Evolutionary conservation across 2,329 filamentous ascomycete genomes (phyloP).

Genomic region (Claviceps fusiformis): DNA sequence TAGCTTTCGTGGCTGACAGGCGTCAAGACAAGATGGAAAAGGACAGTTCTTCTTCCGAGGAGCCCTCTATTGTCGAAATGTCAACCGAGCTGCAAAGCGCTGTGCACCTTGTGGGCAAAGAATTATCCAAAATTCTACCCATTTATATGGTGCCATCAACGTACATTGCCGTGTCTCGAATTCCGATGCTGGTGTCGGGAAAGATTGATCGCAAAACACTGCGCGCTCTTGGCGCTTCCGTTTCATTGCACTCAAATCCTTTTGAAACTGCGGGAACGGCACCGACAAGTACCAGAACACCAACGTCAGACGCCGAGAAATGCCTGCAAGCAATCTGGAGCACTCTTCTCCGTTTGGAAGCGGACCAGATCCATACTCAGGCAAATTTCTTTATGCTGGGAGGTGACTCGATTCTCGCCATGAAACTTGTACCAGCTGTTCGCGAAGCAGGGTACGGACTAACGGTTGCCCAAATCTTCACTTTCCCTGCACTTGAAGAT

Average conservation of each 20-base stretch:
- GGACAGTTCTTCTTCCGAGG: not conserved
- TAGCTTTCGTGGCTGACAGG: constrained; percentile 1
- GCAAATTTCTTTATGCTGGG: constrained; percentile 3
- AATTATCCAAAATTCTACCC: not conserved
- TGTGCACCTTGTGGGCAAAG: not conserved
- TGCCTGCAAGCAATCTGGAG: not conserved
- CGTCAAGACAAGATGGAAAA: not conserved
- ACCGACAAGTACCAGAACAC: not conserved
- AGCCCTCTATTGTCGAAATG: not conserved
- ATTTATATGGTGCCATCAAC: constrained; percentile 1
- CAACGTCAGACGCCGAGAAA: not conserved
- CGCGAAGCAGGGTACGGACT: not conserved
- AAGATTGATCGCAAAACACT: not conserved
- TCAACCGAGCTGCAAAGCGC: not conserved
- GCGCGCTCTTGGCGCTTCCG: not conserved
- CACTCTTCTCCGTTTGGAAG: not conserved
- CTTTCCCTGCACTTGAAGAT: not conserved
- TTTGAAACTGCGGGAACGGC: not conserved
- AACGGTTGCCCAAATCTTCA: constrained; percentile 1
- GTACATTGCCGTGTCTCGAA: constrained; percentile 1
- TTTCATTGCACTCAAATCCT: not conserved
- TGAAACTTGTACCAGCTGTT: constrained; percentile 1
- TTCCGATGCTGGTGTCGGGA: not conserved
- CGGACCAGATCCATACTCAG: not conserved
- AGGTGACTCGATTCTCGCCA: constrained; percentile 1